Conservation (phyloP, 2,329 filamentous ascomycete genomes). For the Phaeosphaeria sp. region DNA sequence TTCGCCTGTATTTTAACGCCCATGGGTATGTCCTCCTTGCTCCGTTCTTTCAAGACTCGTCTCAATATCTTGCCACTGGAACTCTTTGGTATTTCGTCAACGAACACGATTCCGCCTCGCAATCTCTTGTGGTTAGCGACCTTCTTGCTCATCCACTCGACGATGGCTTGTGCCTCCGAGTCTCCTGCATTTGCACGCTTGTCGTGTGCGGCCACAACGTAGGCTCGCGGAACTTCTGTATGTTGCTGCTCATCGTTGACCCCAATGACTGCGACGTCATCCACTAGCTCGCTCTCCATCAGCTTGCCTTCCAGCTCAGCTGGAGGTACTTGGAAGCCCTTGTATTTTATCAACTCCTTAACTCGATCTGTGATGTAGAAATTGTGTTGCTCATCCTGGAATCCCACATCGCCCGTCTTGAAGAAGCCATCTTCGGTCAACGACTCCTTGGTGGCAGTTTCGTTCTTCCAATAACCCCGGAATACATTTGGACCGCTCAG, state of each 20-base stretch:
- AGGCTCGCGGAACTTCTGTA: conserved; percentile 37
- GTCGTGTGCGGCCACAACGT: conserved; percentile 28
- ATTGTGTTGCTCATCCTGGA: conserved; percentile 30
- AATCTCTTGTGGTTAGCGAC: conserved; percentile 39
- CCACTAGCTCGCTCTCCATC: conserved; percentile 29
- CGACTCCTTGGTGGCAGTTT: conserved; percentile 70
- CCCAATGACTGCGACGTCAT: conserved; percentile 36
- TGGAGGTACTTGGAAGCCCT: conserved; percentile 38
- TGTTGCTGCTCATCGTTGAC: conserved; percentile 33
- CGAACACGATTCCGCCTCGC: conserved; percentile 48
- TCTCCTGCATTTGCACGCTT: conserved; percentile 13
- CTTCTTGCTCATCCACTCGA: conserved; percentile 27
- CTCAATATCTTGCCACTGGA: conserved; percentile 56
- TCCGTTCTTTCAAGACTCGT: conserved; percentile 28
- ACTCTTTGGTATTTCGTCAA: conserved; percentile 56
- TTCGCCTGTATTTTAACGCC: conserved; percentile 20
- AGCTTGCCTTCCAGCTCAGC: conserved; percentile 38
- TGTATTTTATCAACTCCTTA: conserved; percentile 43
- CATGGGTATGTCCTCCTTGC: conserved; percentile 20
- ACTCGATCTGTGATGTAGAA: conserved; percentile 42
- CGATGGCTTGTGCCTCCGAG: conserved; percentile 17
- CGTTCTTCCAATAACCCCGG: conserved; percentile 76
- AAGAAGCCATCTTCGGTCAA: conserved; percentile 73
- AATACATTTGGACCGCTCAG: conserved; percentile 81
- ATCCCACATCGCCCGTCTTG: conserved; percentile 39